Evolutionary conservation across 2,329 filamentous ascomycete genomes (phyloP).

Genomic region (Botrytis deweyae): DNA sequence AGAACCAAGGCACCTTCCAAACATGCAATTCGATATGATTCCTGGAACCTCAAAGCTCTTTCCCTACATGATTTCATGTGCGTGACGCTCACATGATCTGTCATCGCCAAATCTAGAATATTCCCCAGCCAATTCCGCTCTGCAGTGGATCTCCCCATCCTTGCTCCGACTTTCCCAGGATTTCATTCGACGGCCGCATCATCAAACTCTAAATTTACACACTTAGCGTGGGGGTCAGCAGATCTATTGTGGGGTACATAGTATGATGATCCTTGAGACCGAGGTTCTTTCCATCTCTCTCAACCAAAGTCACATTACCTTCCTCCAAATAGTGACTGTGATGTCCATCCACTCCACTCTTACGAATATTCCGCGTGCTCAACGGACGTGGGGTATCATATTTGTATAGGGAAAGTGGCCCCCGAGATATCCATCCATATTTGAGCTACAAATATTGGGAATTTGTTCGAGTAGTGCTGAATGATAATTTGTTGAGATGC

Average conservation of each 20-base stretch:
- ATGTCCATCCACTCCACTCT: slow-evolving; percentile 5
- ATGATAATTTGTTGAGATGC: background rate
- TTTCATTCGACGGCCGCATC: background rate
- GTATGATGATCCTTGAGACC: background rate
- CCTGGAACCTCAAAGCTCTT: background rate
- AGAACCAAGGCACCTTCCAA: background rate
- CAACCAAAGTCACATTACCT: background rate
- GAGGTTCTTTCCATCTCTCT: background rate
- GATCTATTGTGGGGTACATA: background rate
- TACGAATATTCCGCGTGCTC: background rate
- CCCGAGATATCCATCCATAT: background rate
- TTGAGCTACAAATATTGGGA: background rate
- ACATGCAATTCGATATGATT: background rate
- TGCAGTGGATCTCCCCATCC: background rate
- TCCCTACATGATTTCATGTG: background rate
- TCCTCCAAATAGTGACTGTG: background rate
- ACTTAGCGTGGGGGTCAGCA: background rate
- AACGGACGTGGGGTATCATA: background rate
- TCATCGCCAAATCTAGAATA: background rate
- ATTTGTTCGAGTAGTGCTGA: background rate
- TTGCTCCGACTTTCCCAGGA: background rate
- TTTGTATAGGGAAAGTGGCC: background rate
- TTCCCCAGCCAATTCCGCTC: background rate
- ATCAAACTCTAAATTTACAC: background rate
- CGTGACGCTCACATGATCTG: background rate